A percentile compares a stretch with the other conserved stretches of the same genome.
Conservation (phyloP, 2,329 filamentous ascomycete genomes). For the Apiospora pterosperma region DNA sequence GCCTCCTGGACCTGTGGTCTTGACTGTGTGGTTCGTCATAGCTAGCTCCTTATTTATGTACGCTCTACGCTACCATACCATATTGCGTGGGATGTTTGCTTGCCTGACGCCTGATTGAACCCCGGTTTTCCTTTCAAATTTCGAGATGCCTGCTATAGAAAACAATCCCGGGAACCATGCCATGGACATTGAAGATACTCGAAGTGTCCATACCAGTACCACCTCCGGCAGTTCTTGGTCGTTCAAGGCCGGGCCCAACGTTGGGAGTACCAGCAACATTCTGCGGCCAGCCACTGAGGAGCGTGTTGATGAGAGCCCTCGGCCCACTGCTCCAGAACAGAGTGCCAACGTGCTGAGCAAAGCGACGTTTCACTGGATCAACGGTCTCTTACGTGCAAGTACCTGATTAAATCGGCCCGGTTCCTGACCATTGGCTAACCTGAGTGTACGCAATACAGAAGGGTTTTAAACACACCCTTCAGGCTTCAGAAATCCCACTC, state of each 20-base stretch:
- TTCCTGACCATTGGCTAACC: background rate
- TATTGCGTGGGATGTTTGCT: background rate
- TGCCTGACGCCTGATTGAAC: background rate
- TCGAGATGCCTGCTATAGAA: background rate
- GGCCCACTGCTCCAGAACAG: background rate
- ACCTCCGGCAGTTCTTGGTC: background rate
- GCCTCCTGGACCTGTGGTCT: background rate
- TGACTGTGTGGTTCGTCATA: too few species aligned
- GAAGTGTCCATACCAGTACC: background rate
- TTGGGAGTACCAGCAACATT: background rate
- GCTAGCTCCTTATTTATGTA: too few species aligned
- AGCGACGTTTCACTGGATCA: background rate
- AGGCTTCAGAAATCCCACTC: conserved; percentile 65
- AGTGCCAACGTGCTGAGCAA: background rate
- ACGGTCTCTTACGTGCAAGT: background rate
- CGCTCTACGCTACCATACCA: background rate
- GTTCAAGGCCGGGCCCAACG: background rate
- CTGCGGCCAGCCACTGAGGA: background rate
- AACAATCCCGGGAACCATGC: background rate
- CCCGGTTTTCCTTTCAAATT: background rate
- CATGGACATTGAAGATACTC: background rate
- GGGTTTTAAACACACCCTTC: background rate
- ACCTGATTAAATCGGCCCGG: too few species aligned
- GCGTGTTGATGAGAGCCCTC: background rate
- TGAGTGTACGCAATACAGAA: background rate